Evolutionary conservation across 352 stramenopile species (phyloP).

Genomic region (Hyaloperonospora brassicae): DNA sequence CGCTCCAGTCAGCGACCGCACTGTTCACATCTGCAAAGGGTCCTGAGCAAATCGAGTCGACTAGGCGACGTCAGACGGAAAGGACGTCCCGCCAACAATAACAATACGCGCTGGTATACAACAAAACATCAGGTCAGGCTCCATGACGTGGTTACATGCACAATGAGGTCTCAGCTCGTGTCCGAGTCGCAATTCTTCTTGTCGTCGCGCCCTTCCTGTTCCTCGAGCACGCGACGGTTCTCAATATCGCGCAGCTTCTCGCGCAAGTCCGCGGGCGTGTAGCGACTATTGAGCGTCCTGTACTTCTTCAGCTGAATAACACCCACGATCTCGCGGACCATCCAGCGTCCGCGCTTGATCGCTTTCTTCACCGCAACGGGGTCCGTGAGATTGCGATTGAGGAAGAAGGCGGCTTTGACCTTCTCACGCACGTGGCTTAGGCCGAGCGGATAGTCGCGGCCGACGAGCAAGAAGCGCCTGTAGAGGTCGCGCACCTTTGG

Average conservation of each 20-base stretch:
- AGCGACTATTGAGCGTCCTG: conserved; percentile 89
- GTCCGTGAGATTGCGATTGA: conserved; percentile 71
- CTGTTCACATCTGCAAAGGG: too few species aligned
- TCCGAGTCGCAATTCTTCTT: background rate
- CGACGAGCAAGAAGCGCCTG: conserved; percentile 91
- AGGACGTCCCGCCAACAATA: background rate
- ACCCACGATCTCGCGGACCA: conserved; percentile 93
- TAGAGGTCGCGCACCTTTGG: conserved; percentile 93
- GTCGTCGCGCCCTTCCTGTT: conserved; percentile 6
- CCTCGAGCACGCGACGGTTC: conserved; percentile 22
- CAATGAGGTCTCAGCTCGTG: conserved; percentile 3
- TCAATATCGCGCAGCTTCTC: conserved; percentile 52
- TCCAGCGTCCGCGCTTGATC: conserved; percentile 89
- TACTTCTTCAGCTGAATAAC: conserved; percentile 98
- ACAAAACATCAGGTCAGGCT: background rate
- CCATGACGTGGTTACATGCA: background rate
- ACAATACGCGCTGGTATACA: background rate
- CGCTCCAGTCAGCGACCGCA: too few species aligned
- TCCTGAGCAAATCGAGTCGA: too few species aligned
- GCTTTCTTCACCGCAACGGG: conserved; percentile 84
- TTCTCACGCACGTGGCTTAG: conserved; percentile 87
- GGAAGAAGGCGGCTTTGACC: conserved; percentile 86
- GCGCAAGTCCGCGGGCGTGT: conserved; percentile 75
- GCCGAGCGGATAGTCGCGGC: conserved; percentile 91
- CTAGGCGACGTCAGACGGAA: too few species aligned